phyloP scores from a whole-genome alignment of 495 filamentous ascomycete species.

The Hyaloscypha hepaticicola region DNA sequence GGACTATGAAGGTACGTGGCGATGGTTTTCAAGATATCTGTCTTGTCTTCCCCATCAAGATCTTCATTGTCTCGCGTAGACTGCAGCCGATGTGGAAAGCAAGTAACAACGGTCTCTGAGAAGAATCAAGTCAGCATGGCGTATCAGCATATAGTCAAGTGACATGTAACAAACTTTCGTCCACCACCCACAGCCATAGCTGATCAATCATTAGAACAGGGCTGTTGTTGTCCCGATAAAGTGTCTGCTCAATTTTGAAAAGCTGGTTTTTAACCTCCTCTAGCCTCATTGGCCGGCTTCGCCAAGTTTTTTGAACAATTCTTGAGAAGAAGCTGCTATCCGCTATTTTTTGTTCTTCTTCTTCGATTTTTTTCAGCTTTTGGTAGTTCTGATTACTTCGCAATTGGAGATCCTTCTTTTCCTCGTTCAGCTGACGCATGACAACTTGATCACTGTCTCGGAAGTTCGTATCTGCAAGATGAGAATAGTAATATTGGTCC shows the following conservation, averaged over 20 bases:
- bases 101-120: conserved; percentile 12
- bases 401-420: conserved; percentile 4
- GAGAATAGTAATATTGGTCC: conserved; percentile 15
- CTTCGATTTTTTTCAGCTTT: neutral
- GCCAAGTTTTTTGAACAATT: conserved; percentile 6
- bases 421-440: neutral
- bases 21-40: conserved; percentile 11
- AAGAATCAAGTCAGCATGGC: conserved; percentile 7
- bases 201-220: conserved; percentile 14
- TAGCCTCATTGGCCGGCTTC: neutral
- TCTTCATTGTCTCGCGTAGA: neutral
- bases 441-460: conserved; percentile 12
- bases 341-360: neutral
- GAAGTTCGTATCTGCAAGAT: conserved; percentile 3
- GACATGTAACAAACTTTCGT: conserved; percentile 5
- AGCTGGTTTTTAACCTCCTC: conserved; percentile 7
- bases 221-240: conserved; percentile 6
- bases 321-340: conserved; percentile 1
- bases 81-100: conserved; percentile 12
- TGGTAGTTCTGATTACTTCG: neutral
- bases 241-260: conserved; percentile 1
- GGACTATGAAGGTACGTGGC: conserved; percentile 5
- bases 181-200: conserved; percentile 16
- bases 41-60: conserved; percentile 12
- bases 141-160: neutral